phyloP scores from a whole-genome alignment of 495 filamentous ascomycete genomes.

The Penicillium roqueforti region DNA sequence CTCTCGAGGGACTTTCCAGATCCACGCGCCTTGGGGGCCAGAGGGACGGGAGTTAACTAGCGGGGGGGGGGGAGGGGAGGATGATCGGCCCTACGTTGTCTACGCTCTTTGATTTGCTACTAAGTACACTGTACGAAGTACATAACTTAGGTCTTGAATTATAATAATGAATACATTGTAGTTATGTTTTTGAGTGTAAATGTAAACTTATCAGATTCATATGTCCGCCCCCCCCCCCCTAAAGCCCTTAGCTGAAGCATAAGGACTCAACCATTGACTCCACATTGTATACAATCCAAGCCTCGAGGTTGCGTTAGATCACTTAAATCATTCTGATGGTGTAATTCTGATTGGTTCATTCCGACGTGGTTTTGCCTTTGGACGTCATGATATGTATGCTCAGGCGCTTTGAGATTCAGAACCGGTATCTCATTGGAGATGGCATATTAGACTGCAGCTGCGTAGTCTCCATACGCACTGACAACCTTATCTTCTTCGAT shows the following conservation, averaged over 20 bases:
- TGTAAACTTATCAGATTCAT: no score
- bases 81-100: slow-evolving; percentile 7
- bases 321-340: background rate
- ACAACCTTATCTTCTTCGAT: slow-evolving; percentile 77
- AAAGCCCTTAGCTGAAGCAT: background rate
- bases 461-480: slow-evolving; percentile 30
- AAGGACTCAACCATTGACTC: background rate
- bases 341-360: background rate
- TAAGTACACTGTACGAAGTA: background rate
- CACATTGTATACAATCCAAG: slow-evolving; percentile 1
- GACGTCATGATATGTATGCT: slow-evolving; percentile 10
- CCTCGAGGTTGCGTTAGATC: background rate
- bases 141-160: background rate
- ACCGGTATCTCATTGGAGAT: background rate
- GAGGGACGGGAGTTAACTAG: slow-evolving; percentile 9
- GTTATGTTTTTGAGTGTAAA: no score
- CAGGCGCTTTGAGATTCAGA: slow-evolving; percentile 7
- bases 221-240: no score
- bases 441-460: slow-evolving; percentile 1
- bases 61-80: slow-evolving; percentile 3
- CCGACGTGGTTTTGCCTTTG: background rate
- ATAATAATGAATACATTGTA: background rate
- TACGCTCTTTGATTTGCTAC: background rate
- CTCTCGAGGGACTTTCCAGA: slow-evolving; percentile 10
- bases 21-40: slow-evolving; percentile 14